Evolutionary conservation across 108 stramenopile genomes (phyloP).

Genomic region (Pseudonitzschia pungens): DNA sequence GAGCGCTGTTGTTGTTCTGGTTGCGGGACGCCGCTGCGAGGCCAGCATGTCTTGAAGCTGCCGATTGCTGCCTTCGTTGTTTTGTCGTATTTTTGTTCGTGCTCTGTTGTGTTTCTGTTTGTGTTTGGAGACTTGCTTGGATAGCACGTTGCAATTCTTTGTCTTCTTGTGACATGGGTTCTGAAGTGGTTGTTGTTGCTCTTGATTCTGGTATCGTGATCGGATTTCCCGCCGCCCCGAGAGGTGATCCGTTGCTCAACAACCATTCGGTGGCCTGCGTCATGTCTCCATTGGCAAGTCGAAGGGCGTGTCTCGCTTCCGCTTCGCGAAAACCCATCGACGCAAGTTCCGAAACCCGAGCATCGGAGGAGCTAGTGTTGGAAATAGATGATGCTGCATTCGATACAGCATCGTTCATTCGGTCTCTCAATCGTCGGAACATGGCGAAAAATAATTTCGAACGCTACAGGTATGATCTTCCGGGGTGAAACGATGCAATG

Average conservation of each 20-base stretch:
- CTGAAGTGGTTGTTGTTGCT: constrained; percentile 27
- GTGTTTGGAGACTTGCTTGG: constrained; percentile 33
- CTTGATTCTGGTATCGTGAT: not conserved
- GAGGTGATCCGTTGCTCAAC: constrained; percentile 30
- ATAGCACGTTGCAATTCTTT: constrained; percentile 39
- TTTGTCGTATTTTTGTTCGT: not conserved
- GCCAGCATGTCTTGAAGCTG: constrained; percentile 5
- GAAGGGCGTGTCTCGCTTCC: constrained; percentile 57
- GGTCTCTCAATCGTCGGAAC: constrained; percentile 51
- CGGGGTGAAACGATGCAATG: too few species aligned
- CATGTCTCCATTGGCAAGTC: constrained; percentile 58
- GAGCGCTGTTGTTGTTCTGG: not conserved
- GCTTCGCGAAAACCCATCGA: constrained; percentile 73
- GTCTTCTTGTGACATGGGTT: constrained; percentile 34
- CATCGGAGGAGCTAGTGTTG: not conserved
- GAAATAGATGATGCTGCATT: constrained; percentile 33
- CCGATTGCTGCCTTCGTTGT: constrained; percentile 11
- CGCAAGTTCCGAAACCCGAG: constrained; percentile 27
- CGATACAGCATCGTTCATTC: constrained; percentile 37
- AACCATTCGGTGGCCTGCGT: constrained; percentile 69
- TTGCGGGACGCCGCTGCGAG: constrained; percentile 17
- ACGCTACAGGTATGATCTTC: too few species aligned
- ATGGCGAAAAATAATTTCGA: constrained; percentile 22
- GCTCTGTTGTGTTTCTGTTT: constrained; percentile 12
- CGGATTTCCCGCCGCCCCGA: not conserved